Evolutionary conservation across 2,329 filamentous ascomycete genomes (phyloP).

Genomic region (Diaporthe batatas): DNA sequence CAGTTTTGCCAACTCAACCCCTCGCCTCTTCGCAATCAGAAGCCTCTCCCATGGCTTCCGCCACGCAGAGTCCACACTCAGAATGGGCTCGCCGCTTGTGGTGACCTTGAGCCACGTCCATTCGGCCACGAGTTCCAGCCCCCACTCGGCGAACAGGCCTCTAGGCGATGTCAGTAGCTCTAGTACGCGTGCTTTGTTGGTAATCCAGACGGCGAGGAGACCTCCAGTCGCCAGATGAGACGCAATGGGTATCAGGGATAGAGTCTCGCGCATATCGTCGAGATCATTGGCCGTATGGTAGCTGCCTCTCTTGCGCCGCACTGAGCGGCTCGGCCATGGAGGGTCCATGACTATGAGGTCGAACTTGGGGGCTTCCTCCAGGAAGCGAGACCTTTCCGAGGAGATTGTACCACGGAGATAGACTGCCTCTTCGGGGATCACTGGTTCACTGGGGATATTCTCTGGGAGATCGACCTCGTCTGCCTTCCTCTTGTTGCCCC

Average conservation of each 20-base stretch:
- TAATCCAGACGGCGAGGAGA: constrained; percentile 81
- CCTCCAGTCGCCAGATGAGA: constrained; percentile 65
- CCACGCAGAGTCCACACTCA: constrained; percentile 71
- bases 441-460: constrained; percentile 24
- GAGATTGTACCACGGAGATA: constrained; percentile 65
- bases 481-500: constrained; percentile 37
- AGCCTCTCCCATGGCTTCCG: constrained; percentile 84
- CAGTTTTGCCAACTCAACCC: constrained; percentile 44
- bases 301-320: constrained; percentile 67
- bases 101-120: constrained; percentile 88
- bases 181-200: constrained; percentile 74
- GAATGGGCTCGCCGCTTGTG: constrained; percentile 72
- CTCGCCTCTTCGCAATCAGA: constrained; percentile 67
- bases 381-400: constrained; percentile 57
- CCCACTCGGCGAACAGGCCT: constrained; percentile 74
- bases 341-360: constrained; percentile 80
- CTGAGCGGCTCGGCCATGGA: constrained; percentile 86
- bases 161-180: constrained; percentile 65
- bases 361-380: constrained; percentile 65
- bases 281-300: constrained; percentile 63
- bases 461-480: constrained; percentile 36
- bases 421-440: constrained; percentile 58
- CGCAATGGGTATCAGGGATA: constrained; percentile 69
- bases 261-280: constrained; percentile 61
- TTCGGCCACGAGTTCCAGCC: constrained; percentile 74